Evolutionary conservation across 371 early-diverging fungal genomes (phyloP), one percentile per base, ranked within the genome.

Genomic region (Mortierella sp.): DNA sequence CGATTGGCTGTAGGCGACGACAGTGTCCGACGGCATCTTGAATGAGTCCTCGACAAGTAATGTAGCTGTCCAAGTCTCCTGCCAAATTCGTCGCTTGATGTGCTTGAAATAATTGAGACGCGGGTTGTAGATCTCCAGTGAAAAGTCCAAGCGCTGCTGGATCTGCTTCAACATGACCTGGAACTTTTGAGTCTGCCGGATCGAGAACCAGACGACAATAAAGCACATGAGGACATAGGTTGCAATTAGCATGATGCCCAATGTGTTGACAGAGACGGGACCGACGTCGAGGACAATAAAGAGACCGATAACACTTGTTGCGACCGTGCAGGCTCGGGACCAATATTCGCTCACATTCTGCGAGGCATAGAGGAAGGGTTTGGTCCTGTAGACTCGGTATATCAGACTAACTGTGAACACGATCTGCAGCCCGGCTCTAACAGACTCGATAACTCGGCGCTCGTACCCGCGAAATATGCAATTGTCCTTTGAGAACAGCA

Each of bases 61-160:
- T 0, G 91, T 87, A 21, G 92, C 90, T 1, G 92, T 89, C 93
- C 93, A 93, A 10, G 93, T 91, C 64, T 93, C 93, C 80, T 93
- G 93, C 93, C 93, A 93, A 28, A 90, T 71, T 16, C 90, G 73
- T 26, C 83, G 69, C 73, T 83, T 88, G 54, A 90, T 87, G 34
- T 83, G 87, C 75, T 90, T 89, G 55, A 75, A 72, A 46, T 80
- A 82, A 74, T 88, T 79, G n/a, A 87, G 79, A 50, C 77, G 81
- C 13, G 88, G 83, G 59, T 79, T 86, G 71, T 75, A 84, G 51
- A 90, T 82, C 43, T 83, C 87, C 28, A 84, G 72, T 9, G 88
- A 85, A 57, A 89, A 83, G 69, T 88, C 88, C 16, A 90, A 72
- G 24, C 81, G 69, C 44, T 82, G 81, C 43, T 84, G 86, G 54